Evolutionary conservation across 2,329 filamentous ascomycete species (phyloP), one percentile per base, ranked within the genome.

Genomic region (Tolypocladium nubicola): DNA sequence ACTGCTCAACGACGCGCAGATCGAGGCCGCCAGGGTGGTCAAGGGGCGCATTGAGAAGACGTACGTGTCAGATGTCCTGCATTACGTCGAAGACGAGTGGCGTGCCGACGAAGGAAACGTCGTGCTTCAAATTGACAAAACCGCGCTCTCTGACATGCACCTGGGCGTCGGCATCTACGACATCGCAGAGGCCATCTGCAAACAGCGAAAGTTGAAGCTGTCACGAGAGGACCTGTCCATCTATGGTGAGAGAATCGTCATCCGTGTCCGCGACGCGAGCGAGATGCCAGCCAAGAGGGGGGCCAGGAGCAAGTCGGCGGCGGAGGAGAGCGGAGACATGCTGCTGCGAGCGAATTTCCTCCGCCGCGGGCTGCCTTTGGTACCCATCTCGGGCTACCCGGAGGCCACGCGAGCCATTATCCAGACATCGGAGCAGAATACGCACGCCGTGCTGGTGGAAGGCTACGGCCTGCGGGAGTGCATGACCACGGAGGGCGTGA

Each of bases 11-110:
- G 84, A 86, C 59, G 76, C 81, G 57, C 83, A 87, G 62, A 84
- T 94, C 56, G 82, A 86, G 62, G 90, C 88, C 2, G 94, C 93
- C n/a, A 85, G 87, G 38, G 85, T 96, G 45, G 93, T 96, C 63
- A 96, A 97, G 73, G 90, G 87, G 19, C 85, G 92, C 52, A 95
- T 99, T 57, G 93, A 97, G 71, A 96, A 97, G 79, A 97, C 93
- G 0, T 97, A 86, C 65, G 77, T 99, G 14, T 84, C 86, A 21
- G 94, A 99, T 66, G 79, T 88, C 49, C 83, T 96, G 58, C 80
- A 82, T 53, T 94, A 85, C 64, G 83, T 97, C 38, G 90, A 96
- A 66, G 91, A 97, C 63, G 87, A 89, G 62, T 97, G 92, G 89
- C 85, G 87, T n/a, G 80, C 82, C 0, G 83, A 85, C 47, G 83